Evolutionary conservation across 176 grass and related monocot genomes (phyloP).

Genomic region (Sorghum bicolor): Sorghum_bicolor_NCBIv3 NC_012879.2:12670501-12671000

Average conservation of each 20-base stretch:
- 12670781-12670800: slow-evolving; percentile 74
- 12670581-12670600: slow-evolving; percentile 87
- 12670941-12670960: background rate
- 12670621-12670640: background rate
- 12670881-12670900: slow-evolving; percentile 93
- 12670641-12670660: background rate
- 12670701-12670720: slow-evolving; percentile 91
- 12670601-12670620: background rate
- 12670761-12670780: slow-evolving; percentile 92
- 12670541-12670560: slow-evolving; percentile 60
- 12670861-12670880: slow-evolving; percentile 91
- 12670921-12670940: background rate
- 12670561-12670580: slow-evolving; percentile 69
- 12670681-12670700: slow-evolving; percentile 10
- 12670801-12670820: slow-evolving; percentile 79
- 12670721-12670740: slow-evolving; percentile 88
- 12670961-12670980: background rate
- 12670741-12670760: slow-evolving; percentile 80
- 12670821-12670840: slow-evolving; percentile 75
- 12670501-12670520: slow-evolving; percentile 90
- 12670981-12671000: background rate
- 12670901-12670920: slow-evolving; percentile 81
- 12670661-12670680: background rate
- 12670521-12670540: slow-evolving; percentile 86
- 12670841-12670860: slow-evolving; percentile 82